Conservation (phyloP, 306 rosid species). For the Fagus sylvatica region DNA sequence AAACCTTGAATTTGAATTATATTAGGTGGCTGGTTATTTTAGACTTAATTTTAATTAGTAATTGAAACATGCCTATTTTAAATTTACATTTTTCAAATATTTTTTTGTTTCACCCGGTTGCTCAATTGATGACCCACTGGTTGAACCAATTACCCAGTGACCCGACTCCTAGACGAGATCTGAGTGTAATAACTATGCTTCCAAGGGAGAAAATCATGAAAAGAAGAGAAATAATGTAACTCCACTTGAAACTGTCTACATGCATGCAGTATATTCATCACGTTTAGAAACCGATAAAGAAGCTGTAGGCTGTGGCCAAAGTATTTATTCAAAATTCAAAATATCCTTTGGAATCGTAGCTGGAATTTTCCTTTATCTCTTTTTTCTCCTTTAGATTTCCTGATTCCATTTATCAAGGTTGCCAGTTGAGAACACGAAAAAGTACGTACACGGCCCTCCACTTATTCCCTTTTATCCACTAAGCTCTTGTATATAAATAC, state of each 20-base stretch:
- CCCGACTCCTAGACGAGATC: too few relatives aligned
- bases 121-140: too few relatives aligned
- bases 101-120: too few relatives aligned
- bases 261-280: conserved; percentile 25
- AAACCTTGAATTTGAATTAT: too few relatives aligned
- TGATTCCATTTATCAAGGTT: conserved; percentile 77
- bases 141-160: too few relatives aligned
- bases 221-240: conserved; percentile 14
- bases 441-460: conserved; percentile 63
- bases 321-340: conserved; percentile 61
- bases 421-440: conserved; percentile 59
- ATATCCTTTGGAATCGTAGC: conserved; percentile 60
- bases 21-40: too few relatives aligned
- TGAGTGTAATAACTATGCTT: background rate
- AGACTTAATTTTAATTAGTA: too few relatives aligned
- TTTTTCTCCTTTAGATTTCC: conserved; percentile 49
- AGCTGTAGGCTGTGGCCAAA: conserved; percentile 39
- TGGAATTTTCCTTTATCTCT: conserved; percentile 45
- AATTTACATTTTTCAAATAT: too few relatives aligned
- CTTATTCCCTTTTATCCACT: conserved; percentile 60
- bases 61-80: too few relatives aligned
- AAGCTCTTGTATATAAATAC: conserved; percentile 60
- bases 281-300: conserved; percentile 36
- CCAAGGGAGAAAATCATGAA: background rate
- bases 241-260: conserved; percentile 13